A percentile compares a stretch with the other conserved stretches of the same genome.
Conservation (phyloP, 2,329 filamentous ascomycete species). For the Trichoderma lentiforme region DNA sequence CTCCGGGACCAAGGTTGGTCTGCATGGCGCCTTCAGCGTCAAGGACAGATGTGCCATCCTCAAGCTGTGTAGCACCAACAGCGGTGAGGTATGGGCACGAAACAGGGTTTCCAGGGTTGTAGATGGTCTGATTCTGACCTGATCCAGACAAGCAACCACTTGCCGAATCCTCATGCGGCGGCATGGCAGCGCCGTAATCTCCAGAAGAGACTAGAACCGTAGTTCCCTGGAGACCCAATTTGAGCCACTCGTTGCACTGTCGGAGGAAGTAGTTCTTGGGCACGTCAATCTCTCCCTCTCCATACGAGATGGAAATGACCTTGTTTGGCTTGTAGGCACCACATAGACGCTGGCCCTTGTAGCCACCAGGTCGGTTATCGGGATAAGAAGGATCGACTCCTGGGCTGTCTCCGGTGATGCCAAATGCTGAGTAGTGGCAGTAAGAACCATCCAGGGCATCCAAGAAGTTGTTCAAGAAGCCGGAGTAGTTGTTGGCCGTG, state of each 20-base stretch:
- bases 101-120: constrained; percentile 37
- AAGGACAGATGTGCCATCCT: constrained; percentile 31
- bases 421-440: constrained; percentile 47
- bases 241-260: constrained; percentile 44
- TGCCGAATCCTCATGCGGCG: background rate
- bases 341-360: constrained; percentile 39
- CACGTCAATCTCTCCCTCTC: constrained; percentile 45
- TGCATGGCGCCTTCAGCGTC: constrained; percentile 20
- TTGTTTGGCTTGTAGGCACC: constrained; percentile 32
- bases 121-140: constrained; percentile 20
- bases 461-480: constrained; percentile 40
- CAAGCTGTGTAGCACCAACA: constrained; percentile 49
- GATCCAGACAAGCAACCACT: constrained; percentile 18
- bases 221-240: constrained; percentile 43
- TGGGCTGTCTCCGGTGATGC: constrained; percentile 22
- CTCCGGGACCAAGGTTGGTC: constrained; percentile 16
- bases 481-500: constrained; percentile 43
- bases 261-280: constrained; percentile 44
- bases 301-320: constrained; percentile 44
- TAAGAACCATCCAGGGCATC: constrained; percentile 53
- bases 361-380: constrained; percentile 44
- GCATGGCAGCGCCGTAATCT: constrained; percentile 31
- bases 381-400: constrained; percentile 48
- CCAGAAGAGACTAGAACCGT: constrained; percentile 41
- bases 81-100: constrained; percentile 45